Base-by-base conservation (phyloP, 148 eudicot species). In the Heliamphora exappendiculata region DNA sequence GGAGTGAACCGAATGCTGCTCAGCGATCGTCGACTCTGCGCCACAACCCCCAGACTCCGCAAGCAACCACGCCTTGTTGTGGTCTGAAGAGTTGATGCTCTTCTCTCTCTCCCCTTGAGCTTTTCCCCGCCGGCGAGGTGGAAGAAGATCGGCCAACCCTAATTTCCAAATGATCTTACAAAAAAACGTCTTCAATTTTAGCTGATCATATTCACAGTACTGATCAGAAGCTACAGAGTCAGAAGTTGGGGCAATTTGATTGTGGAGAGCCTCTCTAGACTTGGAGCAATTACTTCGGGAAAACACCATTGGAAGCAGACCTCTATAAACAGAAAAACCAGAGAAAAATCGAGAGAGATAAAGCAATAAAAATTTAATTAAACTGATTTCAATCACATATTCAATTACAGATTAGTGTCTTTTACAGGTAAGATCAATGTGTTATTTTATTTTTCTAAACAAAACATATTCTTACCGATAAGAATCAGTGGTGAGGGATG, bases 21-120 rank as follows among this genome's bases (percentile, higher is more conserved):
- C 99, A 13, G 91, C 86, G 75, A 82, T 82, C 1, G 75, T 50
- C 70, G 83, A 29, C 17, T 79, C 85, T 1, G 79, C 76, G 65
- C 89, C 84, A 78, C 86, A 84, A 26, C 95, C 97, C 74, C 98
- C 99, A 64, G 93, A 82, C 70, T 95, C 98, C 0, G 99, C 99
- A 34, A 95, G 87, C 75, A 95, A 81, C 99, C 99, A 95, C 5
- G 99, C 91, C 68, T 95, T 95, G 73, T 95, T 92, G 67, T 90
- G 88, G 78, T 91, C 98, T 57, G 66, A 51, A 41, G 66, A 84
- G 64, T 44, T 72, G 12, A 33, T 45, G 16, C 57, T 80, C 65
- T 76, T 75, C 22, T 70, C n/a, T n/a, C n/a, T 41, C 51, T 45
- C 62, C 41, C 51, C 72, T 49, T 51, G 75, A 42, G 76, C 47